A percentile compares a stretch with the other conserved stretches of the same genome.
Conservation (phyloP, 1,284 basidiomycete genomes). For the Papiliotrema flavescens region DNA sequence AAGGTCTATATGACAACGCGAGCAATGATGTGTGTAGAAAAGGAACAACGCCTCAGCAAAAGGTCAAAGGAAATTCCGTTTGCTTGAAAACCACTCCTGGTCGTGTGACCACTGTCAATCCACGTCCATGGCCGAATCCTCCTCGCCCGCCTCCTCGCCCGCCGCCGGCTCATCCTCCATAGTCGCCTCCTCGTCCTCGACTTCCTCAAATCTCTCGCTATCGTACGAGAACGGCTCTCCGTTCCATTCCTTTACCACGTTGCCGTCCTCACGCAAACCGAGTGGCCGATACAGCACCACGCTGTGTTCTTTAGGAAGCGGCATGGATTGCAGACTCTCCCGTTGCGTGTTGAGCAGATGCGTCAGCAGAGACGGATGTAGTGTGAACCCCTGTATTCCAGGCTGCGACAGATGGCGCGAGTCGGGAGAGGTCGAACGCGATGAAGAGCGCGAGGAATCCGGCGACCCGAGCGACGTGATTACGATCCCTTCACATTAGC, state of each 20-base stretch:
- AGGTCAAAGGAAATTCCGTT: too few relatives aligned
- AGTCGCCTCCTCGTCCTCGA: slow-evolving; percentile 25
- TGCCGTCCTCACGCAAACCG: slow-evolving; percentile 8
- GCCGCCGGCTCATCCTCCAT: background rate
- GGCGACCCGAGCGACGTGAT: slow-evolving; percentile 35
- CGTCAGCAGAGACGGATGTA: slow-evolving; percentile 43
- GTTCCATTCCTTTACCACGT: slow-evolving; percentile 25
- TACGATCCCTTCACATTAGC: slow-evolving; percentile 30
- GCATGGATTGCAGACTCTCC: slow-evolving; percentile 7
- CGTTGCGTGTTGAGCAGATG: slow-evolving; percentile 38
- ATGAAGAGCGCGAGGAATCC: slow-evolving; percentile 18
- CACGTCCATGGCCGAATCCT: slow-evolving; percentile 2
- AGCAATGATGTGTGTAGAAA: background rate
- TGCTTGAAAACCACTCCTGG: too few relatives aligned
- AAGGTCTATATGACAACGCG: too few relatives aligned
- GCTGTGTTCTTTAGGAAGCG: slow-evolving; percentile 16
- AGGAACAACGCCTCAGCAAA: background rate
- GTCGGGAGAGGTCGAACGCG: slow-evolving; percentile 20
- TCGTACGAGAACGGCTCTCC: slow-evolving; percentile 1
- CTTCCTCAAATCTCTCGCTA: slow-evolving; percentile 23
- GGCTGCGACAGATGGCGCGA: slow-evolving; percentile 32
- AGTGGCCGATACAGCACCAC: slow-evolving; percentile 40
- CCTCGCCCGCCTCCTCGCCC: background rate
- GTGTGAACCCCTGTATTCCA: slow-evolving; percentile 40
- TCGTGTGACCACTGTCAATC: background rate